Evolutionary conservation across 192 early-diverging fungal genomes (phyloP), one percentile per base, ranked within the genome.

Genomic region (Entomortierella chlamydospora): DNA sequence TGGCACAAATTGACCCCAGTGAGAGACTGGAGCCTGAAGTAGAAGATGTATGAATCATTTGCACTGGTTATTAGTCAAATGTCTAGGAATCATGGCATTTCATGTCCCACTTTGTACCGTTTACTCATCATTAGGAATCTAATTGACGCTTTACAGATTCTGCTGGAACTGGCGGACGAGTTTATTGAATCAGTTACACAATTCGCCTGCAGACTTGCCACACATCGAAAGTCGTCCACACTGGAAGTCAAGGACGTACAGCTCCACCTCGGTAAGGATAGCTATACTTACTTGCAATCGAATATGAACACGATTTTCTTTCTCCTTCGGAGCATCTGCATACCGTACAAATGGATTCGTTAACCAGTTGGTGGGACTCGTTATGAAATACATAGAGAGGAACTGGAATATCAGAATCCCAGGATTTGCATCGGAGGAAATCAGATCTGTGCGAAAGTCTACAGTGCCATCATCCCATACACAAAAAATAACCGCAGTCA

Each of bases 361-460:
- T 37, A 10, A 37, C 5, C 34, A 37, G 34, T 37, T 37, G 34
- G 4, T 37, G 34, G n/a, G n/a, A n/a, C n/a, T n/a, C n/a, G n/a
- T n/a, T 15, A 34, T n/a, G 2, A 0, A 10, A 22, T 50, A 47
- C 23, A 29, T 45, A 86, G 94, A 96, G 83, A 88, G 93, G 20
- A 96, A 93, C 69, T 96, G 92, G 93, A 96, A 94, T 59, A 92
- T 96, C 55, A 90, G 94, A 56, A 94, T 96, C 70, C 94, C 94
- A 55, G 94, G 94, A 13, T 95, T 94, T 73, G 91, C 93, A 0
- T 87, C 91, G n/a, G 93, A 94, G 73, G 91, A 92, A 69, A 93
- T 94, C 47, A 67, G 93, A 53, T 91, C 91, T 18, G 82, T 93
- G n/a, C 73, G 91, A 31, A 94, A 94, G 62, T 68, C 90, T 10